Base-by-base conservation (phyloP, 2,329 filamentous ascomycete genomes). In the Fusarium sp. region DNA sequence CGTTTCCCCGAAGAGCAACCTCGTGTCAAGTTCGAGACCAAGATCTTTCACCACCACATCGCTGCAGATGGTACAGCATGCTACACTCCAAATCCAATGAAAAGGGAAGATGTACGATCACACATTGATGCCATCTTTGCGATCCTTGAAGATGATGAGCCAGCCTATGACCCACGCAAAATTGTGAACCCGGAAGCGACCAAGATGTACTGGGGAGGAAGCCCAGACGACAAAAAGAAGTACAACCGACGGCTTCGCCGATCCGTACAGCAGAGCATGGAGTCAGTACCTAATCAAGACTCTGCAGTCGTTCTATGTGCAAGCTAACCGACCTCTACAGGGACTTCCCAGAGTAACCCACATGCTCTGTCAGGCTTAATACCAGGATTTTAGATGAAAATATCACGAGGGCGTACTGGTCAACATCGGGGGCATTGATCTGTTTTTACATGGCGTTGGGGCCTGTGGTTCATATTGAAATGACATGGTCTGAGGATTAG, bases 1-100 rank as follows among this genome's bases (percentile, higher is more conserved):
- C 89, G 90, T 11, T 98, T 98, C 79, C 96, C 96, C 0, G 90
- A 94, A 45, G 94, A 97, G 76, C 94, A 98, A 77, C 96, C 96
- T 30, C 91, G 96, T 39, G 92, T 95, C 63, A 91, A 88, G 70
- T 91, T 98, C 73, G 90, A 95, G 78, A 96, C 94, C 0, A 88
- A 90, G 8, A 88, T 98, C 24, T 98, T 96, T 82, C 96, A 98
- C 79, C 93, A 98, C 75, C 91, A 94, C 20, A 93, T 99, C 53
- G 93, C 95, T 9, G 85, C 89, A 20, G 92, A 94, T 69, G 95
- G 95, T 4, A 92, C 93, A 0, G 88, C 95, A 2, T 98, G 95
- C 83, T 98, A 98, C 82, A 91, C 90, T 61, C 90, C 91, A 0
- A 88, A 88, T 26, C 79, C 83, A 0, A 82, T 80, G 65, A 90